phyloP scores from a whole-genome alignment of 179 eudicot species.

The Gypsophila paniculata region DNA sequence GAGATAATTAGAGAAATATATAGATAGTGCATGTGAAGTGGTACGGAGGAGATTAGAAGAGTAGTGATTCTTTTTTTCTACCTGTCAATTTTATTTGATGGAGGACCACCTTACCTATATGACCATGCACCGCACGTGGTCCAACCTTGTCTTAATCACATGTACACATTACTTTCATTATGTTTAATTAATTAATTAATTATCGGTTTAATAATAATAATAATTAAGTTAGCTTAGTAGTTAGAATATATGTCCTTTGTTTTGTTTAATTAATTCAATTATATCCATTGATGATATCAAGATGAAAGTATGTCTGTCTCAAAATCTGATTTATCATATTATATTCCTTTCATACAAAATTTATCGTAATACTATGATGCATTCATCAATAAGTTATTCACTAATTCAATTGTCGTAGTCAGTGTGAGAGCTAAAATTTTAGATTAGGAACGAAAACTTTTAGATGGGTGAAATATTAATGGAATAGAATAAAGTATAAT shows the following conservation, averaged over 20 bases:
- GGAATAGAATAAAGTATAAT: too few species aligned
- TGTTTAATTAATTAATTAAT: not conserved
- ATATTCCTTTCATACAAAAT: constrained; percentile 5
- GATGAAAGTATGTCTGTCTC: constrained; percentile 31
- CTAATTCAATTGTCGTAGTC: too few species aligned
- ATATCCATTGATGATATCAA: constrained; percentile 19
- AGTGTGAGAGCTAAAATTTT: too few species aligned
- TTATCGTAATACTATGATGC: not conserved
- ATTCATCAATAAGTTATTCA: not conserved
- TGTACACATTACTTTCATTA: constrained; percentile 10
- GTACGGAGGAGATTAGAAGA: constrained; percentile 18
- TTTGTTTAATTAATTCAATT: constrained; percentile 3
- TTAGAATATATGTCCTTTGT: not conserved
- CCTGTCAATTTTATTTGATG: constrained; percentile 26
- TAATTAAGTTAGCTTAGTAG: constrained; percentile 9
- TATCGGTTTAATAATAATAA: not conserved
- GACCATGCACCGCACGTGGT: constrained; percentile 47
- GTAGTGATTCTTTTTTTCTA: constrained; percentile 33
- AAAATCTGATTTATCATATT: constrained; percentile 23
- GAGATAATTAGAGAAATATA: not conserved
- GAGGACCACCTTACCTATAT: constrained; percentile 31
- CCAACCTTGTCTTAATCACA: constrained; percentile 32
- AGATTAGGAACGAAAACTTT: too few species aligned
- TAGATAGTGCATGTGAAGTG: constrained; percentile 32
- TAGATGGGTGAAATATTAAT: too few species aligned